Percentiles rank a stretch among this genome's conserved stretches.
phyloP scores from a whole-genome alignment of 2,329 filamentous ascomycete genomes.

The Dactylellina haptotyla region DNA sequence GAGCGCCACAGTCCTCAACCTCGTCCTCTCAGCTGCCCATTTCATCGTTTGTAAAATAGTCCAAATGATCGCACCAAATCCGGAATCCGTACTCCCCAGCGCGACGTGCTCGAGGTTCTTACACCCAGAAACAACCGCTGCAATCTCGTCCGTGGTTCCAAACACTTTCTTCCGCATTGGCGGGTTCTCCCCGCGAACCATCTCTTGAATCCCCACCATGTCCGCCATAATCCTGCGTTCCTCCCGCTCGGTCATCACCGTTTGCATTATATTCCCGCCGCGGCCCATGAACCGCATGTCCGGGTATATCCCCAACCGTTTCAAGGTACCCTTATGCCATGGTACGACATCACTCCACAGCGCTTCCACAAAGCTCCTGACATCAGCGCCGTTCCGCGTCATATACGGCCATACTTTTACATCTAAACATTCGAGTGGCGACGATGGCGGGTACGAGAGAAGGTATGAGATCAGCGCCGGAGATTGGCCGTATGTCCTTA shows the following conservation, averaged over 20 bases:
- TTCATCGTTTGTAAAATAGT: background rate
- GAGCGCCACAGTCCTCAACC: slow-evolving; percentile 2
- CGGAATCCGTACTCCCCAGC: background rate
- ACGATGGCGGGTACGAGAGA: background rate
- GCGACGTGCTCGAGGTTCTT: background rate
- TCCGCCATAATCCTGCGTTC: background rate
- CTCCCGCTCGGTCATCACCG: background rate
- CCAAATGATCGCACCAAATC: background rate
- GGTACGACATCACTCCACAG: slow-evolving; percentile 6
- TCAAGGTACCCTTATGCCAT: background rate
- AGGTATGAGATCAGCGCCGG: background rate
- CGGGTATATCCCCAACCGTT: background rate
- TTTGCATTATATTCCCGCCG: background rate
- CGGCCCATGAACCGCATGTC: background rate
- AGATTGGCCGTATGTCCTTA: slow-evolving; percentile 9
- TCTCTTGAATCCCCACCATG: background rate
- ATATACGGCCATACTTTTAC: slow-evolving; percentile 14
- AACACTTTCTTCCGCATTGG: background rate
- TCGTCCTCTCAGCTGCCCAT: background rate
- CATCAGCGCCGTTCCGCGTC: background rate
- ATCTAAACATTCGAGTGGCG: background rate
- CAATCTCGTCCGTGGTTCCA: background rate
- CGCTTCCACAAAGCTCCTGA: background rate
- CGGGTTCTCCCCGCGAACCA: background rate
- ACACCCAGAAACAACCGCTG: background rate